Conservation (phyloP, 805 yeast genomes). For the Saturnispora sekii region DNA sequence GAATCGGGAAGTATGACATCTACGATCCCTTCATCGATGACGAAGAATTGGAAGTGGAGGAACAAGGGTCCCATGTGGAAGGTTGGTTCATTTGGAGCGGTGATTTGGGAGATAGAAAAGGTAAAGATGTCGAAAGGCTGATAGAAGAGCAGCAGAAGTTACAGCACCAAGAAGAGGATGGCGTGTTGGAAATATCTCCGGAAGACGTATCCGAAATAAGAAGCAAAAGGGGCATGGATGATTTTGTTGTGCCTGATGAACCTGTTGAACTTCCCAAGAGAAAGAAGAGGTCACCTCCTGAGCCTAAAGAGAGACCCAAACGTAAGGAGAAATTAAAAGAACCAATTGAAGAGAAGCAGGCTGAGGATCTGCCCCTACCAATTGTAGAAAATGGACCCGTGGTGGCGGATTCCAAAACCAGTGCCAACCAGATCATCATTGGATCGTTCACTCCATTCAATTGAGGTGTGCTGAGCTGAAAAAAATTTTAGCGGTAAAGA, state of each 20-base stretch:
- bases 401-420: constrained; percentile 10
- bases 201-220: background rate
- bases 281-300: background rate
- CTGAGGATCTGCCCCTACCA: background rate
- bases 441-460: constrained; percentile 10
- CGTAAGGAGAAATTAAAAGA: too few relatives aligned
- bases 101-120: constrained; percentile 55
- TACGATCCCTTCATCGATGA: constrained; percentile 97
- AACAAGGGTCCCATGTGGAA: constrained; percentile 85
- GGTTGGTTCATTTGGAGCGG: constrained; percentile 96
- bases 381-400: constrained; percentile 5
- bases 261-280: background rate
- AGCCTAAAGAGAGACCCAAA: background rate
- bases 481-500: too few relatives aligned
- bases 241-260: background rate
- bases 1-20: constrained; percentile 84
- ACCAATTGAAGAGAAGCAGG: background rate
- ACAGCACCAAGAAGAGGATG: background rate
- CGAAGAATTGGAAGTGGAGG: constrained; percentile 85
- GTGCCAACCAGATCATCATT: constrained; percentile 11
- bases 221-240: background rate
- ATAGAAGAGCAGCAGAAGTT: background rate
- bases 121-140: background rate
- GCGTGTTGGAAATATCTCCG: background rate
- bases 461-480: background rate